Conservation (phyloP, 1,284 basidiomycete species). For the Sanghuangporus sanghuang region DNA sequence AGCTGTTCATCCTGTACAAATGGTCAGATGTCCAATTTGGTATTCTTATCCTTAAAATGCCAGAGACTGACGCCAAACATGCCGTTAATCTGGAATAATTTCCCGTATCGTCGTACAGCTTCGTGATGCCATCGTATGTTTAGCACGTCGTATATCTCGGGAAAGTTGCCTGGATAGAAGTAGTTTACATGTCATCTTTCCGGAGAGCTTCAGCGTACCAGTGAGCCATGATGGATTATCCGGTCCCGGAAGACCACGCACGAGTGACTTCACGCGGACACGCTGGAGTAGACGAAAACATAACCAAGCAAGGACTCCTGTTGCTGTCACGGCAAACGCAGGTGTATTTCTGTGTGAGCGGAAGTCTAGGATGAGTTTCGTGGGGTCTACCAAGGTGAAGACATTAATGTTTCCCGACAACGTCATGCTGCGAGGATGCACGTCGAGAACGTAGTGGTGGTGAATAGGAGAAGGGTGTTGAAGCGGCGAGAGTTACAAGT, state of each 20-base stretch:
- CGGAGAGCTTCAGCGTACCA: background rate
- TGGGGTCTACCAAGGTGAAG: background rate
- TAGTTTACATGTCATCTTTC: background rate
- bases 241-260: constrained; percentile 14
- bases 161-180: constrained; percentile 6
- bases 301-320: background rate
- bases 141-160: constrained; percentile 12
- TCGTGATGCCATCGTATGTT: constrained; percentile 16
- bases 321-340: background rate
- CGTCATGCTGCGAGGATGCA: background rate
- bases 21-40: background rate
- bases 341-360: background rate
- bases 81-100: constrained; percentile 21
- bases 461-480: background rate
- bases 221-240: constrained; percentile 11
- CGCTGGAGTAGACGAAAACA: background rate
- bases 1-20: constrained; percentile 14
- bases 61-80: constrained; percentile 24
- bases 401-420: background rate
- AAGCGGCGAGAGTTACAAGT: background rate
- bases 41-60: background rate
- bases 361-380: background rate
- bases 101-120: constrained; percentile 19
- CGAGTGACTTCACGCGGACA: constrained; percentile 12
- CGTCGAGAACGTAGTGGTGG: background rate